phyloP scores from a whole-genome alignment of 2,329 filamentous ascomycete species.

The Trichoderma semiorbis region DNA sequence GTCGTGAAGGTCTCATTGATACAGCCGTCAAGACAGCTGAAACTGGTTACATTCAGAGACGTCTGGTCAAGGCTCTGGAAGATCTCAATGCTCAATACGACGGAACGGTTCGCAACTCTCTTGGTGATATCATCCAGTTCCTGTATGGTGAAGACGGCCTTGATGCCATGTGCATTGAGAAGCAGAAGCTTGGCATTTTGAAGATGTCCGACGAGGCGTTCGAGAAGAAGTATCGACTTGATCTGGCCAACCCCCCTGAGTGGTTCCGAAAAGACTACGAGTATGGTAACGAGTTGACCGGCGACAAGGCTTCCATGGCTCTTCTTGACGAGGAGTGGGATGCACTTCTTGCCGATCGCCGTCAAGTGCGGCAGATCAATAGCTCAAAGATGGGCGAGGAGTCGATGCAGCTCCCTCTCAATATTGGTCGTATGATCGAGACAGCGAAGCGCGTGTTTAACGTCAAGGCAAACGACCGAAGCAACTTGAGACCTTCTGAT shows the following conservation, averaged over 20 bases:
- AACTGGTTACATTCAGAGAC: slow-evolving; percentile 97
- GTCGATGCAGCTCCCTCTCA: slow-evolving; percentile 86
- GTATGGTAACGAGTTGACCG: slow-evolving; percentile 79
- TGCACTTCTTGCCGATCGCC: slow-evolving; percentile 68
- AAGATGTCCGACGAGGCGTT: slow-evolving; percentile 75
- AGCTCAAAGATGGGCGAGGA: slow-evolving; percentile 71
- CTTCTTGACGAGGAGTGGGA: slow-evolving; percentile 89
- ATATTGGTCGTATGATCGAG: slow-evolving; percentile 85
- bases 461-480: slow-evolving; percentile 79
- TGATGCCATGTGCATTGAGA: slow-evolving; percentile 90
- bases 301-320: slow-evolving; percentile 82
- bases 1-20: slow-evolving; percentile 99
- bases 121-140: slow-evolving; percentile 96
- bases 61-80: slow-evolving; percentile 95
- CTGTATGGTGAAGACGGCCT: slow-evolving; percentile 96
- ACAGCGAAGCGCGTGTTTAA: slow-evolving; percentile 88
- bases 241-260: slow-evolving; percentile 59
- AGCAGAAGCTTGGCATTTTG: slow-evolving; percentile 84
- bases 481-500: slow-evolving; percentile 83
- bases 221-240: slow-evolving; percentile 76
- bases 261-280: slow-evolving; percentile 61
- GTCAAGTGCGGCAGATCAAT: slow-evolving; percentile 68
- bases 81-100: slow-evolving; percentile 98
- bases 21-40: slow-evolving; percentile 99
- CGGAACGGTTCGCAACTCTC: slow-evolving; percentile 92